Conservation (phyloP, 176 grass and related monocot genomes). For the Tuctoria greenei region DNA sequence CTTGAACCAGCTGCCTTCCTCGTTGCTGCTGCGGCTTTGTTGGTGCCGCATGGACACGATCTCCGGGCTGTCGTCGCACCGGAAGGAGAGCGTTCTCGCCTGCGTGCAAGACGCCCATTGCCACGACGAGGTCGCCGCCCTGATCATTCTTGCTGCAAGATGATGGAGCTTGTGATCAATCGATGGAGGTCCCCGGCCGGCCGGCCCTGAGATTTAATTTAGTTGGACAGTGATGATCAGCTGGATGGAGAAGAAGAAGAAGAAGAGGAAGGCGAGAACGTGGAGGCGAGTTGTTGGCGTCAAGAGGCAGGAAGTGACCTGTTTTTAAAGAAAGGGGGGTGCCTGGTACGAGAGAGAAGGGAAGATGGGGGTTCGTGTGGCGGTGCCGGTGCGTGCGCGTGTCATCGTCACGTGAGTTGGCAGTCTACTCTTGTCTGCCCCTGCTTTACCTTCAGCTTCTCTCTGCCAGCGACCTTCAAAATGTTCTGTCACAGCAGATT, state of each 20-base stretch:
- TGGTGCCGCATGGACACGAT: slow-evolving; percentile 28
- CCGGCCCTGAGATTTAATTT: neutral
- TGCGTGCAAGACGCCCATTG: slow-evolving; percentile 51
- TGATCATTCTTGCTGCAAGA: neutral
- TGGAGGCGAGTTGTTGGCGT: slow-evolving; percentile 14
- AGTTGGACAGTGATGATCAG: neutral
- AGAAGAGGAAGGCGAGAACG: neutral
- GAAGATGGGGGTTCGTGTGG: neutral
- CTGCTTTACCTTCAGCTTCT: neutral
- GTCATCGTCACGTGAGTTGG: slow-evolving; percentile 7
- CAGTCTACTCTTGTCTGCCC: slow-evolving; percentile 20
- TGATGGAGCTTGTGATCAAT: neutral
- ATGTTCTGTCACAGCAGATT: too few species aligned
- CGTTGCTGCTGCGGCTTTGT: neutral
- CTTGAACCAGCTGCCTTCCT: neutral
- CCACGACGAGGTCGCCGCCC: slow-evolving; percentile 45
- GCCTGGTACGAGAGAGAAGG: neutral
- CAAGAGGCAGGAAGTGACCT: neutral
- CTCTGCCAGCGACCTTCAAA: neutral
- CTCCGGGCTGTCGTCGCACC: neutral
- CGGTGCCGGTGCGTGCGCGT: slow-evolving; percentile 11
- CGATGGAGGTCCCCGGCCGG: neutral
- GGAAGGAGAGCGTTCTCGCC: slow-evolving; percentile 40
- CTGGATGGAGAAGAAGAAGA: neutral
- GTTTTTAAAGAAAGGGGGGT: neutral